Base-by-base conservation (phyloP, 208 protist species). In the Blastocrithidia nonstop region DNA sequence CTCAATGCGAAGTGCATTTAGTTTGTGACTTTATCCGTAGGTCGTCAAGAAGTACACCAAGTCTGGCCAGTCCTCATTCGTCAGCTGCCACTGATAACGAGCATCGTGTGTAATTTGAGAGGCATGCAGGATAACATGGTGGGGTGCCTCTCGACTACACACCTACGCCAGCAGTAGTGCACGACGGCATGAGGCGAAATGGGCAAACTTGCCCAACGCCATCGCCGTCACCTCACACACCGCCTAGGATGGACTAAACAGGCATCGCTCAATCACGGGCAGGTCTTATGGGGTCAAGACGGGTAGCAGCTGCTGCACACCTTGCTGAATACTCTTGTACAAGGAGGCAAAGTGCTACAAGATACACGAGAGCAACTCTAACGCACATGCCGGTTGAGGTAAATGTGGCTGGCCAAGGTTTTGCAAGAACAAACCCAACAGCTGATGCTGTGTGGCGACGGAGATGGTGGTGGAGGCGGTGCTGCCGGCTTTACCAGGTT, bases 361-460 rank as follows among this genome's bases (percentile, higher is more conserved):
- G 36, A 89, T 84, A 15, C 36, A 50, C 19, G 56, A 66, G 13
- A 89, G 65, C 32, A 93, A 53, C 59, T 79, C 61, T 56, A 89
- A 49, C 25, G 69, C 60, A 28, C 66, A 62, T 1, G 76, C 81
- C n/a, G 76, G 71, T 45, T n/a, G 23, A n/a, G 42, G 42, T 1
- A 47, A 17, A 7, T 19, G 24, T 4, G 9, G 20, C 28, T 81
- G 71, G 21, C 78, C 84, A 28, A 85, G 23, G 58, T 82, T 93
- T 45, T 88, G 73, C 33, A 86, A 61, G 17, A 93, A 55, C 44
- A 93, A 47, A 42, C 79, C 69, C 33, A 93, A 61, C 26, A 89
- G 45, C 61, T 93, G 84, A 42, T 93, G 84, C 65, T 89, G 84
- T 35, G 84, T 89, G 19, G 84, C 62, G 27, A 93, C 56, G 22